A percentile compares a stretch with the other conserved stretches of the same genome.
phyloP scores from a whole-genome alignment of 805 yeast species.

The Saturnispora sanitii region DNA sequence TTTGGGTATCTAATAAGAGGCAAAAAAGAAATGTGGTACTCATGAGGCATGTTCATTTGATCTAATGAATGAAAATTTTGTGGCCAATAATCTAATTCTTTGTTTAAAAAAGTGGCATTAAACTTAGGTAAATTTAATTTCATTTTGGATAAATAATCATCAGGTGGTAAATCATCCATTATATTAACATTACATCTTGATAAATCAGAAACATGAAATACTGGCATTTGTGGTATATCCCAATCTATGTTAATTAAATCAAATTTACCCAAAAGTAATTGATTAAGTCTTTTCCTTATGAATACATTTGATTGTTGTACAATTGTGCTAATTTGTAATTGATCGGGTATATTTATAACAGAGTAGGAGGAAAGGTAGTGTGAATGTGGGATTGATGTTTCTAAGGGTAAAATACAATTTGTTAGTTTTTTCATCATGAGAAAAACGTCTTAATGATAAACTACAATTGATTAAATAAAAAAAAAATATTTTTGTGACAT shows the following conservation, averaged over 20 bases:
- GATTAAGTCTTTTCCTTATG: constrained; percentile 1
- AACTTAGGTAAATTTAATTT: constrained; percentile 1
- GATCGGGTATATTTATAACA: background rate
- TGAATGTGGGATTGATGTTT: background rate
- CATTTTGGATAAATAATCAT: constrained; percentile 3
- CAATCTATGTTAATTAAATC: constrained; percentile 4
- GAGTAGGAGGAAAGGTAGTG: constrained; percentile 4
- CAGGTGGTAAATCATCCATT: constrained; percentile 3
- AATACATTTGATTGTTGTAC: constrained; percentile 1
- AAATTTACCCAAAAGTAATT: background rate
- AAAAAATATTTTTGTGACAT: no score
- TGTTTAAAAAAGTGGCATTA: constrained; percentile 5
- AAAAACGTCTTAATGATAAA: background rate
- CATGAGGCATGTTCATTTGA: constrained; percentile 2
- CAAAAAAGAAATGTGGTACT: constrained; percentile 15
- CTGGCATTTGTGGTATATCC: background rate
- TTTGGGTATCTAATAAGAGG: constrained; percentile 20
- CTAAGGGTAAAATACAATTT: constrained; percentile 5
- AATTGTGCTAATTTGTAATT: background rate
- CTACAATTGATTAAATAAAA: no score
- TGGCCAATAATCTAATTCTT: constrained; percentile 18
- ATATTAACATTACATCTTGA: no score
- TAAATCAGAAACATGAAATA: constrained; percentile 5
- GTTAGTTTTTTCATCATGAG: constrained; percentile 1
- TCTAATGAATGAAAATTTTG: constrained; percentile 11